These are phyloP conservation scores for Corinectria fuckeliana DNA, from an alignment of 2,329 filamentous ascomycete genomes.

Conservation along the genomic window DNA sequence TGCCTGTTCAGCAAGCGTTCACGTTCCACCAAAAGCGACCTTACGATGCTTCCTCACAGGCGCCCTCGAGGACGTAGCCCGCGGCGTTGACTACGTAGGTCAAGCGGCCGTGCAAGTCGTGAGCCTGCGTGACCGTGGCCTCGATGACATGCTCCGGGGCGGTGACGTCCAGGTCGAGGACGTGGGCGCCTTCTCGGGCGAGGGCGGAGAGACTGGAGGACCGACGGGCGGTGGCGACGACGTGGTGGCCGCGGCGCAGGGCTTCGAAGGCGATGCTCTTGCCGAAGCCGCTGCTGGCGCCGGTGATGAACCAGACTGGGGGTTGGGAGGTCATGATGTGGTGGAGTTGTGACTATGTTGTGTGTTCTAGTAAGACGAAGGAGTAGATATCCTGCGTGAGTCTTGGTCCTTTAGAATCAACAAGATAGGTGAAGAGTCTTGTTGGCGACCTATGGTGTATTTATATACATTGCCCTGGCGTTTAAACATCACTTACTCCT, in stretches of 20 bases:
- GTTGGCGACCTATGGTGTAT: too few species aligned
- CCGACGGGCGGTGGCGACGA: constrained; percentile 54
- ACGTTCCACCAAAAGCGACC: not conserved
- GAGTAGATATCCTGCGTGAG: not conserved
- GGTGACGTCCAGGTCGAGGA: constrained; percentile 20
- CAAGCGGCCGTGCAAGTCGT: constrained; percentile 13
- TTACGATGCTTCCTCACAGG: constrained; percentile 24
- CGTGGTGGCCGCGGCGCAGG: constrained; percentile 51
- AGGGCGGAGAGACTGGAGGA: constrained; percentile 23
- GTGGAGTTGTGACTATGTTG: not conserved
- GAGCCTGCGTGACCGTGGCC: constrained; percentile 16
- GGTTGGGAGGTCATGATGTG: constrained; percentile 26
- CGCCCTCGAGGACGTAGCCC: constrained; percentile 25
- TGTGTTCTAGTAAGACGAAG: not conserved
- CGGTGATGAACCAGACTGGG: constrained; percentile 55
- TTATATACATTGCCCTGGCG: not conserved
- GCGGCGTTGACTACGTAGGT: constrained; percentile 23
- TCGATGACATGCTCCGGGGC: constrained; percentile 15
- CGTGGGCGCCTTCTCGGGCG: constrained; percentile 8
- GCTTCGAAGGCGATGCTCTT: constrained; percentile 50
- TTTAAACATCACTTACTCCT: not conserved
- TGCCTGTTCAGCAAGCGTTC: too few species aligned
- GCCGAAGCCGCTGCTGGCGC: constrained; percentile 54
- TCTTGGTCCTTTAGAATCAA: not conserved
- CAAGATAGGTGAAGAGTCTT: not conserved